Percentiles rank a stretch among this genome's conserved stretches.
Conservation (phyloP, 1,284 basidiomycete species). For the Spongiforma sp. region DNA sequence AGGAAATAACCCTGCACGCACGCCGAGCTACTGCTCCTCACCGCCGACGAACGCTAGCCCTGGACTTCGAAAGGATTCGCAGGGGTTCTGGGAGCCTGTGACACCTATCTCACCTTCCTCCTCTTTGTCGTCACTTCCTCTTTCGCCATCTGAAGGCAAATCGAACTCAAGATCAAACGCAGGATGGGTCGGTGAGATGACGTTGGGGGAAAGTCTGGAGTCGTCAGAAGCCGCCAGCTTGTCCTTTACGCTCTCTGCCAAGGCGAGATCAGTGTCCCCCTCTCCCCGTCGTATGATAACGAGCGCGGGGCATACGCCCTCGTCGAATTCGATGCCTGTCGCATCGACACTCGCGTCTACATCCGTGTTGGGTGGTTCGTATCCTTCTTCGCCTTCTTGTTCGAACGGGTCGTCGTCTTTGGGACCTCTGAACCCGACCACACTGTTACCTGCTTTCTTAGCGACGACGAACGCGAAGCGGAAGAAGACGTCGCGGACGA, state of each 20-base stretch:
- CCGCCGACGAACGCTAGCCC: conserved; percentile 12
- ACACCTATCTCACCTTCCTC: conserved; percentile 26
- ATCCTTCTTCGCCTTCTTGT: conserved; percentile 18
- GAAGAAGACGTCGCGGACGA: conserved; percentile 34
- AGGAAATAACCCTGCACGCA: conserved; percentile 8
- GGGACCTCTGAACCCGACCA: conserved; percentile 10
- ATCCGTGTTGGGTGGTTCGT: conserved; percentile 13
- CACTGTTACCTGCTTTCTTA: conserved; percentile 31
- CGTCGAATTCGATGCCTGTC: conserved; percentile 12
- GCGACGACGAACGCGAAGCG: conserved; percentile 25
- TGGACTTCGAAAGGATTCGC: conserved; percentile 27
- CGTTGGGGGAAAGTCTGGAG: not conserved
- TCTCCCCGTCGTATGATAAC: conserved; percentile 4
- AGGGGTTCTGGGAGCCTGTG: conserved; percentile 38
- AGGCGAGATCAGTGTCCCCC: conserved; percentile 26
- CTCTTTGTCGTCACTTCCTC: conserved; percentile 25
- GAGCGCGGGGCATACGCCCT: conserved; percentile 8
- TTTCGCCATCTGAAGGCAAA: conserved; percentile 23
- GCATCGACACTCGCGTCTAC: conserved; percentile 16
- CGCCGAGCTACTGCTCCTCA: conserved; percentile 15
- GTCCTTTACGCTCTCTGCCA: conserved; percentile 7
- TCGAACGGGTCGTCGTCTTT: not conserved
- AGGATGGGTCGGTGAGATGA: conserved; percentile 12
- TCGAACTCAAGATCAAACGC: not conserved
- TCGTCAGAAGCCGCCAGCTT: conserved; percentile 1